phyloP scores from a whole-genome alignment of 2,329 filamentous ascomycete species.

The Diaporthe sp. region DNA sequence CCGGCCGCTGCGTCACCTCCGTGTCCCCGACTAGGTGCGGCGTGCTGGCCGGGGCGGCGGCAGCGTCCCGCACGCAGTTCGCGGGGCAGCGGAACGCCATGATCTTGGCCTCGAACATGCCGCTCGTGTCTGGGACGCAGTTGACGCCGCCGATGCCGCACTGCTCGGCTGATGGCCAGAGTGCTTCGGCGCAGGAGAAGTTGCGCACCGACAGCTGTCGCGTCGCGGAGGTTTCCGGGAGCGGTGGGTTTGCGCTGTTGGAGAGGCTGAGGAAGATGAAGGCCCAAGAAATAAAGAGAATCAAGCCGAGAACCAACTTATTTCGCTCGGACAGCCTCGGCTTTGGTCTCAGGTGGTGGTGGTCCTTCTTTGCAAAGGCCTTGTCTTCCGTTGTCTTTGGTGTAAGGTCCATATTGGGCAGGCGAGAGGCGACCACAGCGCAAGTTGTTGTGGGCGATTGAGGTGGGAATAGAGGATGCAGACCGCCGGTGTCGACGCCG shows the following conservation, averaged over 20 bases:
- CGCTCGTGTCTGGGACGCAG: slow-evolving; percentile 70
- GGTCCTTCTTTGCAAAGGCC: slow-evolving; percentile 13
- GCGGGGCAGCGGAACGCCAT: slow-evolving; percentile 83
- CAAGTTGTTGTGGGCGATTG: not conserved
- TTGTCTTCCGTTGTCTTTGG: slow-evolving; percentile 5
- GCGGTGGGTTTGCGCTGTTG: slow-evolving; percentile 33
- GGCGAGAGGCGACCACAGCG: not conserved
- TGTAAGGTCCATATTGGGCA: not conserved
- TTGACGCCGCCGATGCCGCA: slow-evolving; percentile 81
- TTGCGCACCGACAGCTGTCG: slow-evolving; percentile 42
- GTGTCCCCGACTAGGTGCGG: slow-evolving; percentile 78
- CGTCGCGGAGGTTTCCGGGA: not conserved
- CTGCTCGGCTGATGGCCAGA: slow-evolving; percentile 74
- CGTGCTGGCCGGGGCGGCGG: slow-evolving; percentile 74
- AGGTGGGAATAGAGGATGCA: not conserved
- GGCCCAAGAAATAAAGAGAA: slow-evolving; percentile 34
- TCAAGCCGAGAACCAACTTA: not conserved
- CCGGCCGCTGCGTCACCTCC: slow-evolving; percentile 71
- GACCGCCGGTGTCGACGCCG: not conserved
- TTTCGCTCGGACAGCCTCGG: slow-evolving; percentile 4
- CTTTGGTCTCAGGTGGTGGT: not conserved
- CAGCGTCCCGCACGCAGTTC: slow-evolving; percentile 74
- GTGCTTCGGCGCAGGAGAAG: slow-evolving; percentile 74
- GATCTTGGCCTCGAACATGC: slow-evolving; percentile 72
- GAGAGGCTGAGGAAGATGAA: slow-evolving; percentile 55